phyloP scores from a whole-genome alignment of 1,284 basidiomycete genomes.

The Coniophora puteana region DNA sequence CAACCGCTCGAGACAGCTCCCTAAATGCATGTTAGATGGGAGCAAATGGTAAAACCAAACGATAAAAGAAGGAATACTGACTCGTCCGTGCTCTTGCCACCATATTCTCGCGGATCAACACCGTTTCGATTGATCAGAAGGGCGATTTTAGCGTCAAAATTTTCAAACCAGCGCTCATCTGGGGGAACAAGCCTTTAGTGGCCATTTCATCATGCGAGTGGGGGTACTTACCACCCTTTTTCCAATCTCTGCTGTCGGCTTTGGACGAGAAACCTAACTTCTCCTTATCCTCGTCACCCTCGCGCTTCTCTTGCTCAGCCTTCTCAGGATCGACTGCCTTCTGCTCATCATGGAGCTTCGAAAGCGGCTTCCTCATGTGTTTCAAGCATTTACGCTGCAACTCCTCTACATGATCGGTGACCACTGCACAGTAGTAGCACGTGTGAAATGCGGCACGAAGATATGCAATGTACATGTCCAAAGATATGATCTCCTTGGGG shows the following conservation, averaged over 20 bases:
- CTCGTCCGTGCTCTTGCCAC: constrained; percentile 88
- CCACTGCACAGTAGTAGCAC: constrained; percentile 94
- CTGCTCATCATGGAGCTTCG: constrained; percentile 56
- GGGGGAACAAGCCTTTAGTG: constrained; percentile 12
- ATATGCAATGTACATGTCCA: constrained; percentile 85
- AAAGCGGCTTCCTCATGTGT: constrained; percentile 77
- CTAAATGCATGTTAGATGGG: constrained; percentile 36
- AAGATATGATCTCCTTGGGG: constrained; percentile 60
- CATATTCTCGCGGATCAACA: constrained; percentile 83
- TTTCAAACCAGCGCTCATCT: constrained; percentile 88
- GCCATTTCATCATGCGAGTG: constrained; percentile 8
- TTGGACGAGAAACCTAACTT: constrained; percentile 14
- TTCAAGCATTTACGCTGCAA: constrained; percentile 90
- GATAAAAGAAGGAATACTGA: constrained; percentile 38
- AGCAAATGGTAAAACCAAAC: constrained; percentile 8
- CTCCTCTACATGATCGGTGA: constrained; percentile 90
- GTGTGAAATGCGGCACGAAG: constrained; percentile 82
- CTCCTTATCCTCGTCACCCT: constrained; percentile 33
- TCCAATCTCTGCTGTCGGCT: constrained; percentile 56
- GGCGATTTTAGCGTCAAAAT: constrained; percentile 80
- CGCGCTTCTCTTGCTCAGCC: constrained; percentile 33
- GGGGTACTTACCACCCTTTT: constrained; percentile 57
- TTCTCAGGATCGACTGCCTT: constrained; percentile 44
- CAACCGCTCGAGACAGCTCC: constrained; percentile 75
- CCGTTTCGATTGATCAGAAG: constrained; percentile 71